Base-by-base conservation (phyloP, 2,329 filamentous ascomycete genomes). In the Neophaeococcomyces mojaviensis region DNA sequence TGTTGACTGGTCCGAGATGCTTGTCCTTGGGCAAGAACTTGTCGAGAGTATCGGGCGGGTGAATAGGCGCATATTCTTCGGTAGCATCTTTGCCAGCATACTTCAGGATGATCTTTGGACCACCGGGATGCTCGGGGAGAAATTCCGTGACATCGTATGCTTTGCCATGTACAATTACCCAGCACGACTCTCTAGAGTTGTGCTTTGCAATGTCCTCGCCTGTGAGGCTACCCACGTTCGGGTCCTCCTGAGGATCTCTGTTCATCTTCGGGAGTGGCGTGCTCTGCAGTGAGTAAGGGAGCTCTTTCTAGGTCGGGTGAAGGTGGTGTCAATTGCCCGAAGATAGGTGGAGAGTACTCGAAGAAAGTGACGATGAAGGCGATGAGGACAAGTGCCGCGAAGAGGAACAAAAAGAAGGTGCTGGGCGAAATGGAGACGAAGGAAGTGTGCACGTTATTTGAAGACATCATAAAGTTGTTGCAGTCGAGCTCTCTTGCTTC, bases 61-160 rank as follows among this genome's bases (percentile, higher is more conserved):
- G 81, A 54, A 96, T 92, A 30, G 88, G 88, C 39, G 94, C 88
- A 67, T 86, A 96, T 61, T 88, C 88, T 63, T 89, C 86, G 30
- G 88, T 94, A 32, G 88, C 88, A 72, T 96, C 89, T 73, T 90
- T 94, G 58, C 89, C 88, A 24, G 89, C 89, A 68, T 96, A 95
- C 70, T 95, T 95, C 54, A 98, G 77, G 60, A 98, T 97, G 64
- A 97, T 94, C 62, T 90, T 92, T 55, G 81, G 76, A 31, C 87
- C 89, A 50, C 89, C 89, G 19, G 89, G 89, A 61, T 95, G 88
- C 65, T 94, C 87, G 81, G 85, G 84, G n/a, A 94, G 68, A 64
- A 92, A 92, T 35, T 89, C 85, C 3, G 88, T 94, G 48, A 94
- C 86, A 73, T 94, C 88, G 69, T 94, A 94, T 47, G 82, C 86